These are phyloP conservation scores for Ceratocystis diversiconidia DNA, from an alignment of 2,329 filamentous ascomycete species.

Conservation along the genomic window DNA sequence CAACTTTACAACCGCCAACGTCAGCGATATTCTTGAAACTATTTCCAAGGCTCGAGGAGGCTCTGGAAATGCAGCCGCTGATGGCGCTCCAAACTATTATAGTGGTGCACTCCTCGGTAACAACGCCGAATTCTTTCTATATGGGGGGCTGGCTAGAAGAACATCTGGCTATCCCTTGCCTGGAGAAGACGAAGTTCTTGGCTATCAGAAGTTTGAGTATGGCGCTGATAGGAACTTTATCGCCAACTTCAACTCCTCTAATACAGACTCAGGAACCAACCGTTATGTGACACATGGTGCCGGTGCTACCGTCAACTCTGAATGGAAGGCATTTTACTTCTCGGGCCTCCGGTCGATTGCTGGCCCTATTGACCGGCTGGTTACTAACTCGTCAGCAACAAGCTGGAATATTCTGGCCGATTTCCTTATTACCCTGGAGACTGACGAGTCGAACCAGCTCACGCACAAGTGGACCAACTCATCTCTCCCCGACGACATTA, in stretches of 20 bases:
- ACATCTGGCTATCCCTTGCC: constrained; percentile 29
- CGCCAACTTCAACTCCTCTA: constrained; percentile 23
- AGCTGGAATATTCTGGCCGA: constrained; percentile 31
- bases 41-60: constrained; percentile 35
- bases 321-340: constrained; percentile 60
- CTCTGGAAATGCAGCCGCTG: constrained; percentile 36
- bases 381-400: not conserved
- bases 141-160: constrained; percentile 39
- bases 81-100: constrained; percentile 39
- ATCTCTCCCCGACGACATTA: constrained; percentile 36
- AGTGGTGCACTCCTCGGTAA: constrained; percentile 55
- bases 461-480: constrained; percentile 42
- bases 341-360: constrained; percentile 43
- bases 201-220: constrained; percentile 41
- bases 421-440: constrained; percentile 37
- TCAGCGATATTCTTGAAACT: constrained; percentile 39
- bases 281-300: constrained; percentile 52
- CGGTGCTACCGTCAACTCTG: constrained; percentile 49
- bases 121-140: constrained; percentile 47
- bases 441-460: constrained; percentile 42
- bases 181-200: constrained; percentile 30
- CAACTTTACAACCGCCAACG: constrained; percentile 15
- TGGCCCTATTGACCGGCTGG: constrained; percentile 33
- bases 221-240: constrained; percentile 23
- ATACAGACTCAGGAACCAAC: constrained; percentile 35